Evolutionary conservation across 441 rosid species (phyloP).

Genomic region (Daphne laureola): DNA sequence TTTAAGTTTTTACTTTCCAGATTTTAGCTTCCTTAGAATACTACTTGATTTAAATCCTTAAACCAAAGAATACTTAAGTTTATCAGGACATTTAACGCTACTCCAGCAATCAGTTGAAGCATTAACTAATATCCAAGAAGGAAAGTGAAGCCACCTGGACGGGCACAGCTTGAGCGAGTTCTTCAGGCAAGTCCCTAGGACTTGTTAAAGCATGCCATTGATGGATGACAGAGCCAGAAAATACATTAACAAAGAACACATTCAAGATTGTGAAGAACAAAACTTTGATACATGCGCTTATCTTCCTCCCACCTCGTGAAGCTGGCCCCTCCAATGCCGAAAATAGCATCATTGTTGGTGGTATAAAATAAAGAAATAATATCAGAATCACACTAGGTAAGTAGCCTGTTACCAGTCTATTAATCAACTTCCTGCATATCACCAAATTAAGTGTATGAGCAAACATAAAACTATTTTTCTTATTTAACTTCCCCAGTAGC

Average conservation of each 20-base stretch:
- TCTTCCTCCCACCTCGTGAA: conserved; percentile 66
- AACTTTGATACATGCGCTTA: conserved; percentile 67
- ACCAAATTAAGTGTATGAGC: background rate
- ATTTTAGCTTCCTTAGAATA: too few relatives aligned
- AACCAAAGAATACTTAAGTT: too few relatives aligned
- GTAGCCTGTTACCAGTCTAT: conserved; percentile 68
- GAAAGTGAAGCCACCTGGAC: conserved; percentile 40
- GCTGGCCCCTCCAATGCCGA: conserved; percentile 67
- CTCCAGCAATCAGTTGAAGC: too few relatives aligned
- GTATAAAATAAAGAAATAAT: conserved; percentile 53
- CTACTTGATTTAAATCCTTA: too few relatives aligned
- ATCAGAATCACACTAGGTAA: conserved; percentile 77
- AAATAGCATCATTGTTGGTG: conserved; percentile 77
- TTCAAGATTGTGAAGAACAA: conserved; percentile 82
- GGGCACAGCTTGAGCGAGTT: conserved; percentile 69
- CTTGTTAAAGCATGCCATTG: conserved; percentile 44
- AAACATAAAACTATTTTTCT: background rate
- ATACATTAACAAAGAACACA: conserved; percentile 68
- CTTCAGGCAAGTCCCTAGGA: conserved; percentile 45
- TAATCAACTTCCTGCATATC: conserved; percentile 41
- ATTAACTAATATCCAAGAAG: background rate
- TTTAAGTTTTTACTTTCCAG: too few relatives aligned
- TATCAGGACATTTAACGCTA: too few relatives aligned
- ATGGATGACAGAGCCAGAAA: conserved; percentile 64
- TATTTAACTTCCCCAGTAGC: too few relatives aligned